Percentiles rank a stretch among this genome's conserved stretches.
Conservation (phyloP, 352 stramenopile species). For the Elongisporangium anandrum region DNA sequence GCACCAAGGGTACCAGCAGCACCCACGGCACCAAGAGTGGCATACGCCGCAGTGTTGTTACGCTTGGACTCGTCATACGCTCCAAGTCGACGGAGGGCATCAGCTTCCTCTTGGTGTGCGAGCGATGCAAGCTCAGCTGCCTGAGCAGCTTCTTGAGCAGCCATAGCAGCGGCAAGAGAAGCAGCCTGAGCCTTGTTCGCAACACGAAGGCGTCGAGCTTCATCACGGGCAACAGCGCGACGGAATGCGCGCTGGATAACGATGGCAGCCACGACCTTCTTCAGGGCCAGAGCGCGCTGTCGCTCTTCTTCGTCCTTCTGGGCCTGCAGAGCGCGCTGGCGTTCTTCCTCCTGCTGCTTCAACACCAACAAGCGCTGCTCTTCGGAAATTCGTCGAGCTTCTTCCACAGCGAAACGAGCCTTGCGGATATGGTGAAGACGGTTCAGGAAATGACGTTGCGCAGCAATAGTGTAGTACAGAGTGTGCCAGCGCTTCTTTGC, state of each 20-base stretch:
- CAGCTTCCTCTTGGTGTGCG: slow-evolving; percentile 70
- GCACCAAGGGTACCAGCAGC: slow-evolving; percentile 53
- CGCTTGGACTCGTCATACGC: slow-evolving; percentile 54
- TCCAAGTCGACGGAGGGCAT: slow-evolving; percentile 64
- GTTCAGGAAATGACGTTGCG: slow-evolving; percentile 76
- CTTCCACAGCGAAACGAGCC: slow-evolving; percentile 68
- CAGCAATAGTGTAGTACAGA: slow-evolving; percentile 59
- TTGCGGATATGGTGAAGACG: slow-evolving; percentile 82
- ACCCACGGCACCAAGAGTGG: slow-evolving; percentile 41
- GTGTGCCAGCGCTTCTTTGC: slow-evolving; percentile 78
- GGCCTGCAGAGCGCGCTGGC: slow-evolving; percentile 43
- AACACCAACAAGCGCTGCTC: slow-evolving; percentile 61
- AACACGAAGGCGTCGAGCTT: slow-evolving; percentile 62
- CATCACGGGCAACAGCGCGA: slow-evolving; percentile 53
- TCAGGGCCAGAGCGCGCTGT: slow-evolving; percentile 50
- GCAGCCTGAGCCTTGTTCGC: slow-evolving; percentile 66
- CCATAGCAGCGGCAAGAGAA: slow-evolving; percentile 65
- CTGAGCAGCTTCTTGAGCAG: slow-evolving; percentile 70
- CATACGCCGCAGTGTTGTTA: slow-evolving; percentile 27
- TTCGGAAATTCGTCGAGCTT: slow-evolving; percentile 63
- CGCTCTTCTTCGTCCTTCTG: slow-evolving; percentile 65
- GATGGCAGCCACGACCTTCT: slow-evolving; percentile 46
- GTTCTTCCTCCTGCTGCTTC: slow-evolving; percentile 69
- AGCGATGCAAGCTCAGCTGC: slow-evolving; percentile 66
- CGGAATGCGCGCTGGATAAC: slow-evolving; percentile 74